A percentile compares a stretch with the other conserved stretches of the same genome.
Evolutionary conservation across 176 grass and related monocot species (phyloP).

Genomic region (Tuctoria greenei): DNA sequence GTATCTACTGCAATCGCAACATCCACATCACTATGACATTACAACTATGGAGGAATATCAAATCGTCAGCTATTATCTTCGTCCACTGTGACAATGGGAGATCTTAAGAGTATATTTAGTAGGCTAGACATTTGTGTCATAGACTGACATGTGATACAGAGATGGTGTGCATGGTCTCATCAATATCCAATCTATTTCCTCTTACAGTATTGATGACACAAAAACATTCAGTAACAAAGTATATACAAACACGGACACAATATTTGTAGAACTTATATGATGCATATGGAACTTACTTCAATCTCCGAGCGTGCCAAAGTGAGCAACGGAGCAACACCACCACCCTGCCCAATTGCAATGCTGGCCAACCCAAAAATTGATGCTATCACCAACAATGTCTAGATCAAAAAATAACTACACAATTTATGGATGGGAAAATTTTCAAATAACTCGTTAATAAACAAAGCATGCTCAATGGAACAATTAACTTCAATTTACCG

Average conservation of each 20-base stretch:
- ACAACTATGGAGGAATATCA: too few species aligned
- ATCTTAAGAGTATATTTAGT: too few species aligned
- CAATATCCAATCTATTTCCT: too few species aligned
- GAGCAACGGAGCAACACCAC: slow-evolving; percentile 89
- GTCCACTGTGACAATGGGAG: too few species aligned
- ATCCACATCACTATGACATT: too few species aligned
- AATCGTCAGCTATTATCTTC: too few species aligned
- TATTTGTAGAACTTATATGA: slow-evolving; percentile 20
- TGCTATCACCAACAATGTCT: slow-evolving; percentile 29
- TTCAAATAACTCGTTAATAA: slow-evolving; percentile 9
- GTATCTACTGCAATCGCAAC: too few species aligned
- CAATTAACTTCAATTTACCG: not conserved
- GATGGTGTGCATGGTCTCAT: too few species aligned
- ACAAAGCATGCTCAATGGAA: not conserved
- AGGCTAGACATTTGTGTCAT: too few species aligned
- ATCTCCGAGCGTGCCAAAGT: slow-evolving; percentile 82
- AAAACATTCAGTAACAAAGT: slow-evolving; percentile 19
- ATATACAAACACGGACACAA: slow-evolving; percentile 2
- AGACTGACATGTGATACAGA: too few species aligned
- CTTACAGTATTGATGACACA: not conserved
- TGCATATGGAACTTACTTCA: slow-evolving; percentile 70
- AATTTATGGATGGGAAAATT: not conserved
- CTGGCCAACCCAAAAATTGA: slow-evolving; percentile 52
- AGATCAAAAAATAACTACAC: not conserved
- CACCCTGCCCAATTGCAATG: slow-evolving; percentile 97